A percentile compares a stretch with the other conserved stretches of the same genome.
These are phyloP conservation scores for Epichloe baconii DNA, from an alignment of 2,329 filamentous ascomycete species.

Conservation along the genomic window DNA sequence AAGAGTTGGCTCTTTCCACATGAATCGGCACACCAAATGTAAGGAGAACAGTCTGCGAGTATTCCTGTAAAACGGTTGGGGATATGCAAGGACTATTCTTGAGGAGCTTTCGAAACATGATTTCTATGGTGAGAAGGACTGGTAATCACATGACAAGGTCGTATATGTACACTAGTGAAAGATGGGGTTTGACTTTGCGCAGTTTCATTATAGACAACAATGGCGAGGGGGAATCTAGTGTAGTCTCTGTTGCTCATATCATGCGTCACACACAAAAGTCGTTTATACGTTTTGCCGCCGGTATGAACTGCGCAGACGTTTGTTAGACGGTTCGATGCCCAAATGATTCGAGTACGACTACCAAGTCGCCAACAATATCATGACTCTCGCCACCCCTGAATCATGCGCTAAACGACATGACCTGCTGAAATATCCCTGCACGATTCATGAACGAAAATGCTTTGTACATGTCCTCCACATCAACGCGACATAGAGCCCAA, in stretches of 20 bases:
- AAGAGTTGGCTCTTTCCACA: conserved; percentile 12
- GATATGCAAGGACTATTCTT: conserved; percentile 4
- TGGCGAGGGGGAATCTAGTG: conserved; percentile 28
- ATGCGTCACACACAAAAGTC: conserved; percentile 8
- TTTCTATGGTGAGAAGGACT: background rate
- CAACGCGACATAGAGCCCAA: no score
- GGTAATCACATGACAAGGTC: conserved; percentile 10
- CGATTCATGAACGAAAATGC: no score
- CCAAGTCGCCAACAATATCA: no score
- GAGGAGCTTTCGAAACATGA: conserved; percentile 1
- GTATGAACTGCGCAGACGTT: no score
- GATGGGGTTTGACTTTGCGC: conserved; percentile 26
- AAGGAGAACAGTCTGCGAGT: conserved; percentile 12
- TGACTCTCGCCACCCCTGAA: no score
- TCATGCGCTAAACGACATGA: no score
- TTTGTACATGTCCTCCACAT: no score
- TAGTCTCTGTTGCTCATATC: conserved; percentile 24
- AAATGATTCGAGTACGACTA: no score
- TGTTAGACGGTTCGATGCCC: no score
- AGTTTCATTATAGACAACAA: conserved; percentile 35
- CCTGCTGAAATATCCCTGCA: no score
- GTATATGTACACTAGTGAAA: conserved; percentile 41
- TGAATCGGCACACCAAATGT: conserved; percentile 11
- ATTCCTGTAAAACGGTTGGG: conserved; percentile 4
- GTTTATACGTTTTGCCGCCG: background rate